Evolutionary conservation across 352 stramenopile species (phyloP).

Genomic region (Nothophytophthora sp.): DNA sequence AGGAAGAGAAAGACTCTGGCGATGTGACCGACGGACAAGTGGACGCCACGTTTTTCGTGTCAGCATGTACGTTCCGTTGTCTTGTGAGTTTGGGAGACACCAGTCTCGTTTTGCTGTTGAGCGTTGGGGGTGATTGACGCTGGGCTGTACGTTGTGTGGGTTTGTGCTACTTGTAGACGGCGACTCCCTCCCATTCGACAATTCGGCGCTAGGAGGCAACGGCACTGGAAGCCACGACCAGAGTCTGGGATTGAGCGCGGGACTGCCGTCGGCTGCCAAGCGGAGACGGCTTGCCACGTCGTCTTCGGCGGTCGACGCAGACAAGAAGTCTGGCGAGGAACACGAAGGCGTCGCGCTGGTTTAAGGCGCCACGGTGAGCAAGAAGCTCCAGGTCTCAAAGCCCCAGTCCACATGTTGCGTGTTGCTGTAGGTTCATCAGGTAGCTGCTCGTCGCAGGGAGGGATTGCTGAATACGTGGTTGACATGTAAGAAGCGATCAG

Average conservation of each 20-base stretch:
- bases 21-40: slow-evolving; percentile 24
- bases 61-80: slow-evolving; percentile 26
- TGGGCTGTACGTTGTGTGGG: too few species aligned
- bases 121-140: not conserved
- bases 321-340: slow-evolving; percentile 70
- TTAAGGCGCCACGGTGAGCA: too few species aligned
- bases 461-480: too few species aligned
- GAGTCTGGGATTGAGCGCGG: slow-evolving; percentile 5
- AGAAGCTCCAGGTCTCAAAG: too few species aligned
- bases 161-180: slow-evolving; percentile 25
- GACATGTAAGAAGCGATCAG: too few species aligned
- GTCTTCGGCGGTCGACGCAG: slow-evolving; percentile 44
- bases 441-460: too few species aligned
- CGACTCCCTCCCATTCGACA: slow-evolving; percentile 35
- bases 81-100: too few species aligned
- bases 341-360: too few species aligned
- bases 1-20: slow-evolving; percentile 12
- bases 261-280: slow-evolving; percentile 20
- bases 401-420: too few species aligned
- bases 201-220: slow-evolving; percentile 19
- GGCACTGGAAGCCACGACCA: slow-evolving; percentile 18
- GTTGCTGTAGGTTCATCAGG: too few species aligned
- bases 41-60: slow-evolving; percentile 30
- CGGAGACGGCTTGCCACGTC: slow-evolving; percentile 32
- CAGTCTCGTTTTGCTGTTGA: not conserved